Evolutionary conservation across 257 asterid genomes (phyloP).

Genomic region (Solanum sparsipilum): DNA sequence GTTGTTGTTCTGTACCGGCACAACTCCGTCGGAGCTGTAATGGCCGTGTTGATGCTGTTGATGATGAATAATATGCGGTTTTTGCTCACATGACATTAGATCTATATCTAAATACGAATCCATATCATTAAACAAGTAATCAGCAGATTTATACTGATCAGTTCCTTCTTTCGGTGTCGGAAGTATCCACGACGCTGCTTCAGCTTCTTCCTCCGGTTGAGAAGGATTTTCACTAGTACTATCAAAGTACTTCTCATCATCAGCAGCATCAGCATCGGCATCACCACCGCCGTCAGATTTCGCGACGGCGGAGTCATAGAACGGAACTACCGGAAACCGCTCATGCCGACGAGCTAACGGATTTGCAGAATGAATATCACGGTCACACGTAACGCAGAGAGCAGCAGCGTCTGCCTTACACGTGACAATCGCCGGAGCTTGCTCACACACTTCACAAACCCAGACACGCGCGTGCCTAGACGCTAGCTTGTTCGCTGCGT

Average conservation of each 20-base stretch:
- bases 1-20: conserved; percentile 50
- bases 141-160: conserved; percentile 35
- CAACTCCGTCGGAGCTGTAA: conserved; percentile 56
- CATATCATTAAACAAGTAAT: conserved; percentile 41
- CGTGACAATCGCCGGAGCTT: conserved; percentile 43
- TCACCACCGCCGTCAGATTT: not conserved
- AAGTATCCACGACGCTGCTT: conserved; percentile 27
- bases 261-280: not conserved
- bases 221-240: not conserved
- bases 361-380: conserved; percentile 54
- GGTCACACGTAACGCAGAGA: conserved; percentile 50
- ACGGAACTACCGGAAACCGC: conserved; percentile 29
- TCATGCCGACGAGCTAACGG: conserved; percentile 58
- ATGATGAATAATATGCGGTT: conserved; percentile 11
- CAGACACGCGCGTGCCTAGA: conserved; percentile 27
- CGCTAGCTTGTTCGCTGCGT: conserved; percentile 5
- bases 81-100: conserved; percentile 29
- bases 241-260: not conserved
- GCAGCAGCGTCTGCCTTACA: conserved; percentile 61
- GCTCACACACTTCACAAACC: conserved; percentile 55
- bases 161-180: conserved; percentile 24
- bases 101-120: conserved; percentile 62
- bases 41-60: not conserved
- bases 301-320: not conserved
- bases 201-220: conserved; percentile 18